Evolutionary conservation across 2,329 filamentous ascomycete species (phyloP), one percentile per base, ranked within the genome.

Genomic region (Lithohypha guttulata): DNA sequence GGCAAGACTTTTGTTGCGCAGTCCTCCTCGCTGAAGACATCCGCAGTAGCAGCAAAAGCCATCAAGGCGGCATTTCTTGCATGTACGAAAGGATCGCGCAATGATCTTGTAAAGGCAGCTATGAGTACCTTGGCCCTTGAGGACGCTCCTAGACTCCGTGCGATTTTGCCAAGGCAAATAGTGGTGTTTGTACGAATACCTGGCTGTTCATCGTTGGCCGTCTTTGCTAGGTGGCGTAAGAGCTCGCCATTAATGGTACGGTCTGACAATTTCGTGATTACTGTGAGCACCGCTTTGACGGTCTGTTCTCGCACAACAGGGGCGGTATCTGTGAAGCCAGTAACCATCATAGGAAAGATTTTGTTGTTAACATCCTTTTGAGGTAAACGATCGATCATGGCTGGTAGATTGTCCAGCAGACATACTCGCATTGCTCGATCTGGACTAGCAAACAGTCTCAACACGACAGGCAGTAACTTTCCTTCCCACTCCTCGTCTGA

Each of bases 121-220:
- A 87, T 81, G 18, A 98, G 73, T 0, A 98, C 89, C 59, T 96
- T 98, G 33, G 82, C 73, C 46, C 91, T 73, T 3, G 83, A 84
- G 48, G 64, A 66, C 2, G 73, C 68, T 2, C 85, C 84, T 1
- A 98, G 68, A 52, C 93, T 82, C 52, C 85, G 87, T 10, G 91
- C 87, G 51, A 98, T 95, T 55, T 95, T 96, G 15, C 91, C 91
- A 1, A 98, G 65, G 56, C 89, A 96, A 41, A 98, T 98, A 1
- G 91, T 98, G 0, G 91, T 98, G 58, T 98, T 98, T 6, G 91
- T 98, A 45, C 91, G 77, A 49, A 98, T 98, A 1, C 91, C 91
- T 1, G 91, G 86, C 55, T 98, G 89, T 53, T 96, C 91, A 47
- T 98, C 91, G 52, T 96, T 98, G 31, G 91, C 86, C 1, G 89